Conservation (phyloP, 73 alveolate genomes). For the Paramecium pentaurelia region DNA sequence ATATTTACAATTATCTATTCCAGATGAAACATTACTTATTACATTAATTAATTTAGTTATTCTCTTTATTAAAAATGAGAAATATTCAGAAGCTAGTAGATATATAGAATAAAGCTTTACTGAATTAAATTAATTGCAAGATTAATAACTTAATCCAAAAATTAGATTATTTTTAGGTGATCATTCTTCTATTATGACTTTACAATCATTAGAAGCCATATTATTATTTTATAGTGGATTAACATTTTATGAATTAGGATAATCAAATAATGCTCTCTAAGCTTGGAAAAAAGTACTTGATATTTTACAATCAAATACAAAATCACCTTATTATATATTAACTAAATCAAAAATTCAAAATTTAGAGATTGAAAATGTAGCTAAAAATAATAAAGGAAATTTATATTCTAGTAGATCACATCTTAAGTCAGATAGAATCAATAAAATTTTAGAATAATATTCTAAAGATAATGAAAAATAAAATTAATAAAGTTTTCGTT, state of each 20-base stretch:
- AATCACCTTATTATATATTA: constrained; percentile 19
- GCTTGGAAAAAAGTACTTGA: constrained; percentile 42
- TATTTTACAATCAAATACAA: neutral
- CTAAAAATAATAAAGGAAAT: neutral
- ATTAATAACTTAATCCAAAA: constrained; percentile 13
- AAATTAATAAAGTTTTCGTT: neutral
- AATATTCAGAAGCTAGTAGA: constrained; percentile 36
- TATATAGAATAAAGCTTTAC: constrained; percentile 35
- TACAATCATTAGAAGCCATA: neutral
- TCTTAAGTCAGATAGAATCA: constrained; percentile 15
- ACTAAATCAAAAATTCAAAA: constrained; percentile 9
- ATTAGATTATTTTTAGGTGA: constrained; percentile 33
- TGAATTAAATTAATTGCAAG: constrained; percentile 1
- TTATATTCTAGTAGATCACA: constrained; percentile 5
- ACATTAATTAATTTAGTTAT: constrained; percentile 28
- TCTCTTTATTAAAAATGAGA: constrained; percentile 18
- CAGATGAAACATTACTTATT: constrained; percentile 21
- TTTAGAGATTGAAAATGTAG: neutral
- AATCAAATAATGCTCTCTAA: neutral
- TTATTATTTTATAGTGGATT: constrained; percentile 36
- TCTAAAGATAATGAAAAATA: neutral
- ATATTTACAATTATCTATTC: neutral
- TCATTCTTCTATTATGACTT: neutral
- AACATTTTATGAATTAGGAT: constrained; percentile 25
- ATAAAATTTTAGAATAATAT: neutral